phyloP scores from a whole-genome alignment of 2,329 filamentous ascomycete species.

The Phaeomoniella chlamydospora region DNA sequence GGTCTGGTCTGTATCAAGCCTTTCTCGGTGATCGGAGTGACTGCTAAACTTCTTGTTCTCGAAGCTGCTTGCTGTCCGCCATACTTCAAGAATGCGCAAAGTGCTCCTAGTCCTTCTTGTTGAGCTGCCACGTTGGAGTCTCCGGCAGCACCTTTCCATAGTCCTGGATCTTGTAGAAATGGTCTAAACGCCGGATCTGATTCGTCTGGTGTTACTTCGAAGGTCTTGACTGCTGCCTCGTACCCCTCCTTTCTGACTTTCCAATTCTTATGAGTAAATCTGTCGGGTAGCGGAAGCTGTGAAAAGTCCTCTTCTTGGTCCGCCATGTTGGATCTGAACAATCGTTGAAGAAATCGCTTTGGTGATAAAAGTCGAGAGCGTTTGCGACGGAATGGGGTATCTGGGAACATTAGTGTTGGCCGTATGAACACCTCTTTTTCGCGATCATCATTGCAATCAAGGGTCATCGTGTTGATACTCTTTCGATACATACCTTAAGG shows the following conservation, averaged over 20 bases:
- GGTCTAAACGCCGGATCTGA: slow-evolving; percentile 73
- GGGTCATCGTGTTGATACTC: too few relatives aligned
- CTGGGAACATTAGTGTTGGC: slow-evolving; percentile 9
- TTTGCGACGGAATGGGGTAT: slow-evolving; percentile 7
- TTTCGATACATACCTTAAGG: too few relatives aligned
- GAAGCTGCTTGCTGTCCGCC: slow-evolving; percentile 56
- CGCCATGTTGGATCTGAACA: slow-evolving; percentile 17
- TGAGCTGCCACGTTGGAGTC: slow-evolving; percentile 97
- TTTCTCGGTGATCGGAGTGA: slow-evolving; percentile 77
- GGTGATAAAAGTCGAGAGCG: slow-evolving; percentile 2
- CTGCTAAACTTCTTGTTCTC: slow-evolving; percentile 59
- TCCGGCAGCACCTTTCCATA: slow-evolving; percentile 86
- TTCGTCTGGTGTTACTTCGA: slow-evolving; percentile 73
- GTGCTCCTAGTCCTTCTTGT: slow-evolving; percentile 74
- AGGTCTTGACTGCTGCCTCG: slow-evolving; percentile 79
- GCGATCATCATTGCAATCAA: too few relatives aligned
- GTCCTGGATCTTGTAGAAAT: slow-evolving; percentile 66
- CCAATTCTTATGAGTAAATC: slow-evolving; percentile 53
- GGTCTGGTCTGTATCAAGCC: slow-evolving; percentile 76
- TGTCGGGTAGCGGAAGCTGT: slow-evolving; percentile 24
- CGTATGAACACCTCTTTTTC: too few relatives aligned
- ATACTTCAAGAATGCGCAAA: slow-evolving; percentile 87
- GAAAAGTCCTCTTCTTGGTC: slow-evolving; percentile 27
- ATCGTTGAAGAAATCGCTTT: not conserved
- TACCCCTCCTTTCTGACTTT: slow-evolving; percentile 94